Base-by-base conservation (phyloP, 2,329 filamentous ascomycete genomes). In the Cylindrodendrum hubeiense region DNA sequence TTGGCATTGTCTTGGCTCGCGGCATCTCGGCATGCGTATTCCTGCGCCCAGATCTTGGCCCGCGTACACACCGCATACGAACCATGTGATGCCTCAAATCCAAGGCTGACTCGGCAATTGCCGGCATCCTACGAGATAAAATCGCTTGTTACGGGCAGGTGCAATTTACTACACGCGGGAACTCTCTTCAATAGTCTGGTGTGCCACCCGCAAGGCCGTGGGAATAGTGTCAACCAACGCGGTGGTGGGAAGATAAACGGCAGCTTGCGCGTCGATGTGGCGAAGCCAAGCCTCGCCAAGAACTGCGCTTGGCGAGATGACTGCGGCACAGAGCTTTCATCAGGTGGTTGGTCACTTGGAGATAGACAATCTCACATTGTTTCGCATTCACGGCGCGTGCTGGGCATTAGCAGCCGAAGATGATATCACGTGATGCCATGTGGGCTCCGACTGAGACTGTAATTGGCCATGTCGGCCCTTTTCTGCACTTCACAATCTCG, bases 1-100 rank as follows among this genome's bases (percentile, higher is more conserved):
- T 34, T 44, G 53, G 60, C 60, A 55, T 49, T 54, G 54, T 39
- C 60, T 63, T 63, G 60, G 60, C 60, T 50, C 8, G 39, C 60
- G 60, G 60, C 33, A 54, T 47, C 26, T 63, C 60, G 60, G 60
- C 60, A 63, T 21, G 12, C 33, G 15, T 28, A 37, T 26, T 59
- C 50, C 49, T 54, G 9, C 28, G 41, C 52, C 26, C 10, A 21
- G 37, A 33, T 24, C 60, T 59, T 63, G 60, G 60, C 60, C 60
- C 9, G 33, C 60, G 54, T 58, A 33, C 5, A 39, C 37, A n/a
- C 15, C 15, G 15, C 37, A n/a, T 8, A 39, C 17, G 37, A 39
- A 39, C 37, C 8, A 33, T 44, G 24, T 22, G 46, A 34, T 28
- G 47, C 46, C 44, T 21, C 13, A 34, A 37, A 24, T 56, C 13